These are phyloP conservation scores for Globisporangium camurandrum DNA, from an alignment of 352 stramenopile genomes.

Conservation along the genomic window DNA sequence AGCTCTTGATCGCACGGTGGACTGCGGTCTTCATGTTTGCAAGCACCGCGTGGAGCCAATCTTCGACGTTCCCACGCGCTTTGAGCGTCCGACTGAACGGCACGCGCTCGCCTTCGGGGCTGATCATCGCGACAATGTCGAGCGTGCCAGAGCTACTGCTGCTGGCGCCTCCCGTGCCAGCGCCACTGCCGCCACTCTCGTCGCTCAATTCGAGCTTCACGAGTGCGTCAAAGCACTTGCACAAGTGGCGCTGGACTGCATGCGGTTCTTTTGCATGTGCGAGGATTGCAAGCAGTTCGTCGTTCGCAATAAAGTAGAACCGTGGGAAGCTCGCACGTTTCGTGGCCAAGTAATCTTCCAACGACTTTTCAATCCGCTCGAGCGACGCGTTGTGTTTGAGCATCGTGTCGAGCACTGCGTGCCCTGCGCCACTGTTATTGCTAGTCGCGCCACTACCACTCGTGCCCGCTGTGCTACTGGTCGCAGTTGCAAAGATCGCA, in stretches of 20 bases:
- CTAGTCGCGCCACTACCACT: constrained; percentile 5
- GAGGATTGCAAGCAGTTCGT: constrained; percentile 81
- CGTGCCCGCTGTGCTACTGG: no score
- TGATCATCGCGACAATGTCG: constrained; percentile 77
- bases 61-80: constrained; percentile 80
- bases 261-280: constrained; percentile 73
- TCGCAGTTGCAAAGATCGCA: constrained; percentile 20
- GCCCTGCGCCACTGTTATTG: constrained; percentile 14
- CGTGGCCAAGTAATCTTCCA: constrained; percentile 78
- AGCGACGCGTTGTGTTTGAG: constrained; percentile 64
- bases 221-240: constrained; percentile 82
- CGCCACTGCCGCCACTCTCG: constrained; percentile 13
- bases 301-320: constrained; percentile 88
- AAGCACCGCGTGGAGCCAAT: constrained; percentile 75
- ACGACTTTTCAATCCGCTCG: constrained; percentile 69
- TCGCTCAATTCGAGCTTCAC: constrained; percentile 72
- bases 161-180: not conserved
- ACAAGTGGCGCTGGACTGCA: constrained; percentile 70
- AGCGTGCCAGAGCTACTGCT: constrained; percentile 13
- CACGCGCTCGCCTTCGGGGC: constrained; percentile 71
- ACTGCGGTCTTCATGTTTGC: constrained; percentile 68
- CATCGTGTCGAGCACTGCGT: constrained; percentile 50
- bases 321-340: constrained; percentile 80
- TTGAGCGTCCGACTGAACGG: constrained; percentile 70
- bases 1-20: constrained; percentile 62